A percentile compares a stretch with the other conserved stretches of the same genome.
Evolutionary conservation across 2,329 filamentous ascomycete genomes (phyloP).

Genomic region (Plectosphaerella sp.): DNA sequence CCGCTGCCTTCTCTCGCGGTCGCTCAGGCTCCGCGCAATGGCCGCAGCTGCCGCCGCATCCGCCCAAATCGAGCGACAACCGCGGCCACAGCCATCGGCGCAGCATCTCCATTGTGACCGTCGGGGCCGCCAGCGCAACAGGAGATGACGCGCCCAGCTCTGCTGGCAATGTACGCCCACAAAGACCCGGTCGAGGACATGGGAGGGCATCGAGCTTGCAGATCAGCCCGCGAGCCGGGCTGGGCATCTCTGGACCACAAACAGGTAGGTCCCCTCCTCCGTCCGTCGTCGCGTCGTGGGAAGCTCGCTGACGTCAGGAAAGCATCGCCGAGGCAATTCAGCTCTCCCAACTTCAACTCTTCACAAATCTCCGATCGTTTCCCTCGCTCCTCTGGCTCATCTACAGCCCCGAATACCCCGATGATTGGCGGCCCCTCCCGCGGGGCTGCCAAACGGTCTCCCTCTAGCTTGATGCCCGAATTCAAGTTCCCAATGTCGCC

Average conservation of each 20-base stretch:
- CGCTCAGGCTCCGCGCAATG: constrained; percentile 45
- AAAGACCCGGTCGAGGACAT: constrained; percentile 60
- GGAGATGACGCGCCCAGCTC: constrained; percentile 39
- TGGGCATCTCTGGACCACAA: constrained; percentile 22
- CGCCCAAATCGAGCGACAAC: constrained; percentile 18
- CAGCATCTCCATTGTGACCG: constrained; percentile 78
- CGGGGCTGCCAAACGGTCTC: constrained; percentile 29
- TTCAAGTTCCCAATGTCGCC: constrained; percentile 52
- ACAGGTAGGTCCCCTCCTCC: constrained; percentile 28
- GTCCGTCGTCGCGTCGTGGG: background rate
- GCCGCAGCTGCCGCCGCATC: constrained; percentile 26
- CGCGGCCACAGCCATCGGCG: constrained; percentile 62
- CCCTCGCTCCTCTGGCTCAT: constrained; percentile 32
- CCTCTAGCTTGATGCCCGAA: constrained; percentile 43
- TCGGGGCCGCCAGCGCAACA: constrained; percentile 52
- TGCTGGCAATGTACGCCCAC: constrained; percentile 34
- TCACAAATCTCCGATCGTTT: constrained; percentile 49
- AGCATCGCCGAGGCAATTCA: constrained; percentile 36
- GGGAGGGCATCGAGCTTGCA: constrained; percentile 78
- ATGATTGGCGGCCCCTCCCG: constrained; percentile 26
- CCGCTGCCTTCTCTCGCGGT: constrained; percentile 37
- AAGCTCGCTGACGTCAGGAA: background rate
- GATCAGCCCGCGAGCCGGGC: constrained; percentile 48
- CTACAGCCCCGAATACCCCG: constrained; percentile 43
- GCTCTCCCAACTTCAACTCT: constrained; percentile 49